A percentile compares a stretch with the other conserved stretches of the same genome.
Evolutionary conservation across 2,329 filamentous ascomycete genomes (phyloP).

Genomic region (Hypoxylon sp.): DNA sequence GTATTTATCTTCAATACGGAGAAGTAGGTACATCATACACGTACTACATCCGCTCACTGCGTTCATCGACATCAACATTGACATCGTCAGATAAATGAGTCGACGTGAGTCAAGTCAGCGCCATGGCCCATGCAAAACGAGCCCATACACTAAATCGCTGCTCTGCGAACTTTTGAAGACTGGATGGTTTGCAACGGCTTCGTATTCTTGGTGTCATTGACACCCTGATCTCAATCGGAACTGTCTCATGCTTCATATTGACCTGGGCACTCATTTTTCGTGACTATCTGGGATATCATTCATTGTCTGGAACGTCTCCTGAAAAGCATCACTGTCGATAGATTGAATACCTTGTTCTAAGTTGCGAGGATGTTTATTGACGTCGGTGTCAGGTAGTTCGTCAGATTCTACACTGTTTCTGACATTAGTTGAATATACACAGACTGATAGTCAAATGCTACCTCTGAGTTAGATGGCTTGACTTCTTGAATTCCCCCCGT

Average conservation of each 20-base stretch:
- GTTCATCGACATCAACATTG: not conserved
- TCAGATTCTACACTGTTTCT: not conserved
- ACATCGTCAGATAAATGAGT: conserved; percentile 10
- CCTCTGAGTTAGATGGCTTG: not conserved
- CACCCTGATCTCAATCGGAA: not conserved
- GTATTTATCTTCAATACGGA: not conserved
- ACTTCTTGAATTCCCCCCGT: not conserved
- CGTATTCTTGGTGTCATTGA: not conserved
- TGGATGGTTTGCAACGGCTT: not conserved
- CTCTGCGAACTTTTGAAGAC: not conserved
- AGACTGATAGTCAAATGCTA: not conserved
- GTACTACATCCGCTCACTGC: not conserved
- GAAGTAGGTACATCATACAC: not conserved
- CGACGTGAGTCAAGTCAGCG: conserved; percentile 11
- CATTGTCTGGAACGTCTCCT: not conserved
- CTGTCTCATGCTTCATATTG: not conserved
- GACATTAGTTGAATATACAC: not conserved
- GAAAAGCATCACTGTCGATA: not conserved
- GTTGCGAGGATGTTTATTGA: not conserved
- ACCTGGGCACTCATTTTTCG: not conserved
- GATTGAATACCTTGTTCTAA: not conserved
- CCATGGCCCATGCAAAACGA: not conserved
- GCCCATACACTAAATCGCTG: not conserved
- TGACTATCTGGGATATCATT: not conserved
- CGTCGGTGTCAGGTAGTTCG: not conserved